A percentile compares a stretch with the other conserved stretches of the same genome.
Conservation (phyloP, 1,284 basidiomycete species). For the Gomphus sp. region DNA sequence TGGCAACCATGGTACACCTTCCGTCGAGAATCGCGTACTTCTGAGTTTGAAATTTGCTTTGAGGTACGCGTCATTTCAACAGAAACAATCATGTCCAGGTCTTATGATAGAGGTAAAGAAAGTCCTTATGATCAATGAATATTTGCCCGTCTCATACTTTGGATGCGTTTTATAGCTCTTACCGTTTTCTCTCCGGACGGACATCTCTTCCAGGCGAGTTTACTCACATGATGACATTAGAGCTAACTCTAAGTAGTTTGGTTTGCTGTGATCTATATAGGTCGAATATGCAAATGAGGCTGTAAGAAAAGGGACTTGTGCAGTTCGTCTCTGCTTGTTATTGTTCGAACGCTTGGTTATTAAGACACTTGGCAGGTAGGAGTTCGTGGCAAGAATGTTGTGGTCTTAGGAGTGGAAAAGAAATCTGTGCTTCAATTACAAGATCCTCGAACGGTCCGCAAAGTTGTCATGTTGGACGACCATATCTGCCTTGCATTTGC, state of each 20-base stretch:
- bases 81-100: constrained; percentile 49
- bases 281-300: constrained; percentile 99
- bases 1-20: constrained; percentile 7
- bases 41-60: constrained; percentile 6
- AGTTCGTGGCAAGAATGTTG: constrained; percentile 89
- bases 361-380: constrained; percentile 60
- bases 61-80: constrained; percentile 9
- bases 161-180: constrained; percentile 45
- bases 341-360: not conserved
- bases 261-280: constrained; percentile 33
- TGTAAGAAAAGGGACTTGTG: constrained; percentile 95
- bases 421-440: constrained; percentile 96
- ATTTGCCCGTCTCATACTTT: constrained; percentile 9
- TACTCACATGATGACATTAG: not conserved
- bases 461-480: constrained; percentile 98
- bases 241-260: constrained; percentile 3
- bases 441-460: constrained; percentile 94
- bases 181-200: constrained; percentile 95
- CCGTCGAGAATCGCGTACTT: constrained; percentile 8
- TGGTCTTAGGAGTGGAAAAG: constrained; percentile 98
- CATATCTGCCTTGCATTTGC: constrained; percentile 98
- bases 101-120: constrained; percentile 65
- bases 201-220: constrained; percentile 78
- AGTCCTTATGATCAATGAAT: not conserved
- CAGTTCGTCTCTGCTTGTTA: constrained; percentile 44